These are phyloP conservation scores for Erodium chrysanthum DNA, from an alignment of 441 rosid genomes.

Conservation along the genomic window DNA sequence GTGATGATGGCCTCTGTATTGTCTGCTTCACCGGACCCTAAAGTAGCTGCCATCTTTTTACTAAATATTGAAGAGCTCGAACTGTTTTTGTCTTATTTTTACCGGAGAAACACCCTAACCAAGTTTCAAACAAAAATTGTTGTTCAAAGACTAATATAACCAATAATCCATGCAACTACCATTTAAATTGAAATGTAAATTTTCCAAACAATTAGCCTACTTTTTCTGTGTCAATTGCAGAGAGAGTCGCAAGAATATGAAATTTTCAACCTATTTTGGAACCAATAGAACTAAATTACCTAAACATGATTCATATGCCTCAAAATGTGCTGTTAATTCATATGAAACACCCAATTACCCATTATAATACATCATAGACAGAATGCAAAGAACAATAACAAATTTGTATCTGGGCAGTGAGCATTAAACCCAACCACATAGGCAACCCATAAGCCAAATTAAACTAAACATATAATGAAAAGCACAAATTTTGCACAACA, in stretches of 20 bases:
- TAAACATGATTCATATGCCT: not conserved
- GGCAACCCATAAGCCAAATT: too few species aligned
- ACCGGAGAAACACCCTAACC: not conserved
- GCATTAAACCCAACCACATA: too few species aligned
- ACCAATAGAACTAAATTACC: not conserved
- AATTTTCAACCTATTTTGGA: not conserved
- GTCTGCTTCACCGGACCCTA: conserved; percentile 57
- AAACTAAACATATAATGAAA: too few species aligned
- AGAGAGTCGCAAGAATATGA: not conserved
- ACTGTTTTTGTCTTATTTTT: not conserved
- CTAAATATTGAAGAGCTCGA: not conserved
- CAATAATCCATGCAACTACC: not conserved
- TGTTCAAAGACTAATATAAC: not conserved
- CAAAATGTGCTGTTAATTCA: not conserved
- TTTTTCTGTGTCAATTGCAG: not conserved
- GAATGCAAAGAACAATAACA: too few species aligned
- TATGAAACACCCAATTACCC: too few species aligned
- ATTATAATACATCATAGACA: too few species aligned
- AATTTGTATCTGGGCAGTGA: too few species aligned
- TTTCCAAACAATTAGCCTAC: not conserved
- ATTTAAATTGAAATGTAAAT: not conserved
- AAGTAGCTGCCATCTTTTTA: conserved; percentile 42
- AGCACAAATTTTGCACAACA: too few species aligned
- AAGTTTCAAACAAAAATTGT: not conserved
- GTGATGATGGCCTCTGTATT: conserved; percentile 74